Evolutionary conservation across 2,329 filamentous ascomycete genomes (phyloP), one percentile per base, ranked within the genome.

Genomic region (Penicillium paneum): DNA sequence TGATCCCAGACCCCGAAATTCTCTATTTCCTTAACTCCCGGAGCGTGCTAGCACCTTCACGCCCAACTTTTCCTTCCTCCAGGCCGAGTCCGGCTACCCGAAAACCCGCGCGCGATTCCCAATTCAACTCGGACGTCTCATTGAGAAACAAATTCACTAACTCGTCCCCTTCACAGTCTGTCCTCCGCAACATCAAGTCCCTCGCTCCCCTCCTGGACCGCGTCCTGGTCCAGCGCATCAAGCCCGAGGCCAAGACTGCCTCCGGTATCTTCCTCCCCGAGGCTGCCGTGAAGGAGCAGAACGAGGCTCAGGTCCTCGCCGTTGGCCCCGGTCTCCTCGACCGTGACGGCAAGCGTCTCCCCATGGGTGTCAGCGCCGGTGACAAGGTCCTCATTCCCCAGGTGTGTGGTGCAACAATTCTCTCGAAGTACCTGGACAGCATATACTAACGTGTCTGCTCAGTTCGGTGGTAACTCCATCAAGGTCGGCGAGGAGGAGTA

Each of bases 401-500:
- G 85, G 90, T 94, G 83, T 64, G 85, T 68, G 26, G 13, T 42
- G 8, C 7, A n/a, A 7, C 24, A 15, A 34, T 34, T n/a, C 28
- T 26, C n/a, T 39, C 13, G 19, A 3, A 48, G 47, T 40, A 4
- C 17, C 36, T 10, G 12, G 4, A 46, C 28, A 26, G 40, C 28
- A 19, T 11, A 35, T 39, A 34, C 48, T 76, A 59, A 72, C 48
- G 15, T 39, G 3, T 17, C 3, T 15, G 21, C 24, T 11, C 68
- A 96, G 90, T 99, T 88, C 71, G 94, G 94, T 70, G 94, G 94
- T 62, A 94, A 88, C 72, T 88, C 93, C 62, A 87, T 99, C 76
- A 97, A 97, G 85, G 90, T 97, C 67, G 94, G 93, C 66, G 93
- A 99, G 69, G 91, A 97, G 66, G 94, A 99, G 80, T 97, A 85